phyloP scores from a whole-genome alignment of 208 protist species.

The Acanthamoeba quina region DNA sequence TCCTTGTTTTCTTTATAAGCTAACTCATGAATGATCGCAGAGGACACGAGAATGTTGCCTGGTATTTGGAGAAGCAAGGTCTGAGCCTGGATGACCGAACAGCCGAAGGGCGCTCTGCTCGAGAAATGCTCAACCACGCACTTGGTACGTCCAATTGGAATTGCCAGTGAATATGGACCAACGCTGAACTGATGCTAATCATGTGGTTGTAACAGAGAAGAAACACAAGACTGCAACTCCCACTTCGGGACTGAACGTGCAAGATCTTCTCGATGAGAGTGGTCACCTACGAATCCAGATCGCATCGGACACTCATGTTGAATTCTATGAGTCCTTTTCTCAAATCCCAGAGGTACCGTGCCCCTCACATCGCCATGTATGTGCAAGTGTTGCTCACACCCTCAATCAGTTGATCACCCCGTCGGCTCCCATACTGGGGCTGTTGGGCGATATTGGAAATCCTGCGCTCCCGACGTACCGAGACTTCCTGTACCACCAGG shows the following conservation, averaged over 20 bases:
- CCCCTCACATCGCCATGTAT: background rate
- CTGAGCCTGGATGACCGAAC: background rate
- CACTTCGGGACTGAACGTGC: background rate
- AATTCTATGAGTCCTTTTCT: conserved; percentile 12
- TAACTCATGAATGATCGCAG: background rate
- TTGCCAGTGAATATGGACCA: background rate
- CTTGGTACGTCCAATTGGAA: background rate
- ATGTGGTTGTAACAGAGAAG: background rate
- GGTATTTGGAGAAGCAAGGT: background rate
- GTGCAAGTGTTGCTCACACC: too few species aligned
- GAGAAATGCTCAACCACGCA: background rate
- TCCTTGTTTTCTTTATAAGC: background rate
- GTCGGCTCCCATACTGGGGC: conserved; percentile 27
- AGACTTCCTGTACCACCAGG: conserved; percentile 40
- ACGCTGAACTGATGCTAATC: background rate
- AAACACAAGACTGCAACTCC: background rate
- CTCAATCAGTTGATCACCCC: background rate
- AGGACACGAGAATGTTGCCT: background rate
- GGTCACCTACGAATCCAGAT: conserved; percentile 36
- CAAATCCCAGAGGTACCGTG: background rate
- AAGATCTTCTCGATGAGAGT: background rate
- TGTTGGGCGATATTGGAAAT: conserved; percentile 64
- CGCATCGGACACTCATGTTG: conserved; percentile 26
- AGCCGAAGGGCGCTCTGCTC: background rate
- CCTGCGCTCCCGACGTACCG: background rate